Base-by-base conservation (phyloP, 192 early-diverging fungal species). In the Allomyces macrogynus region DNA sequence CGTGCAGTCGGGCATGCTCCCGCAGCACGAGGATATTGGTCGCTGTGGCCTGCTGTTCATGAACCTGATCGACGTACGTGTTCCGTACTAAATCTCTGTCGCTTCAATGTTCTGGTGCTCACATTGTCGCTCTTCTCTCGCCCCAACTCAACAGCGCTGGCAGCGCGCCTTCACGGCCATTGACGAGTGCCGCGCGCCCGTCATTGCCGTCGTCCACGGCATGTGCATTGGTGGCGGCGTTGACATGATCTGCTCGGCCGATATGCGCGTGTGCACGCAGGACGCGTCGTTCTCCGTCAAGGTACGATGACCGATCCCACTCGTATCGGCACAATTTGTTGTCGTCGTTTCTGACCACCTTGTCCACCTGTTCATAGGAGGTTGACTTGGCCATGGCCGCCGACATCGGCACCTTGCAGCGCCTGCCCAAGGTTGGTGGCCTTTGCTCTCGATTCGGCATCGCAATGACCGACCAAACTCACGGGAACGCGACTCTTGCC, bases 341-440 rank as follows among this genome's bases (percentile, higher is more conserved):
- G 3, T 23, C n/a, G 7, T 22, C 10, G 61, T 61, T 10, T 8
- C 61, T 23, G 10, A 24, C 22, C n/a, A 8, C 7, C 7, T 8
- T 40, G 32, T 11, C 22, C 23, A 18, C 5, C 61, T 44, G 9
- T 68, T 68, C 60, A 4, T 71, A 79, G 77, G 88, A 96, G 77
- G 89, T 95, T 22, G 92, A 95, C 73, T 80, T 95, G 74, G 93
- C 90, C 10, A 68, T 98, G 70, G 90, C 91, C 24, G 95, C 95
- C 8, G 95, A 98, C 72, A 73, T 92, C 24, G 91, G 90, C 43
- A 93, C 91, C 25, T 79, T 99, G 64, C 95, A 99, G 77, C 84
- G 95, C 25, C 76, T 99, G 23, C 92, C 92, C 63, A 96, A 96
- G 76, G 79, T 95, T 8, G 90, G 92, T 62, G 92, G 89, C 24